These are phyloP conservation scores for Penicillium capsulatum DNA, from an alignment of 2,329 filamentous ascomycete species.

Conservation along the genomic window DNA sequence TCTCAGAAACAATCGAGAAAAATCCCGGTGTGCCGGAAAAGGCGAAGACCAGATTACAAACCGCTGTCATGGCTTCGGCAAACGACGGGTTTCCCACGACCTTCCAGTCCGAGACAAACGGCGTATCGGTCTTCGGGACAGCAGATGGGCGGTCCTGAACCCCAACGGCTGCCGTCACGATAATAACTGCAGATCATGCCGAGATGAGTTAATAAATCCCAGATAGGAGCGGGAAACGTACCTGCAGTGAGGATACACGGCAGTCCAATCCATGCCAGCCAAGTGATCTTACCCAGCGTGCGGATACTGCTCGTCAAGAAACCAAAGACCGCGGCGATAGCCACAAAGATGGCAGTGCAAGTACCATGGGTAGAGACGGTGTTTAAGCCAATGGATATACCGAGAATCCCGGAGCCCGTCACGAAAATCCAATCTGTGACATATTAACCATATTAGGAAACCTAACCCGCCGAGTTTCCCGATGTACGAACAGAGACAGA, in stretches of 20 bases:
- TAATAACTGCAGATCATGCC: constrained; percentile 10
- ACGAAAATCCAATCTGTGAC: constrained; percentile 15
- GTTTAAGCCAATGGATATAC: constrained; percentile 41
- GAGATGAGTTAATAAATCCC: not conserved
- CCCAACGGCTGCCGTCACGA: constrained; percentile 16
- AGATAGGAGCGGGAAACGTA: constrained; percentile 2
- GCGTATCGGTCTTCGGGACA: constrained; percentile 9
- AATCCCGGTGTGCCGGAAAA: constrained; percentile 31
- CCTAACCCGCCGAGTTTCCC: no score
- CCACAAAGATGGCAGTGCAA: constrained; percentile 26
- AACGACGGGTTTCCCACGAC: constrained; percentile 24
- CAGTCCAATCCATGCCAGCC: constrained; percentile 35
- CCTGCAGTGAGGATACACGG: constrained; percentile 16
- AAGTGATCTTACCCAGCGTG: constrained; percentile 33
- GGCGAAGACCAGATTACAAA: constrained; percentile 30
- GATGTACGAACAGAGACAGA: constrained; percentile 17
- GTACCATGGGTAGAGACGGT: constrained; percentile 39
- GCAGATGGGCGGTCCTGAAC: constrained; percentile 15
- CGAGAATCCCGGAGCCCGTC: constrained; percentile 19
- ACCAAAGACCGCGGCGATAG: constrained; percentile 21
- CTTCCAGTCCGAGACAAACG: constrained; percentile 16
- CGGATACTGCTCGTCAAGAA: constrained; percentile 31
- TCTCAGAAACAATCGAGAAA: constrained; percentile 39
- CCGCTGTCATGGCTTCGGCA: constrained; percentile 27
- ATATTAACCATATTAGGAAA: not conserved